Base-by-base conservation (phyloP, 169 alveolate genomes). In the Fabrea salina region DNA sequence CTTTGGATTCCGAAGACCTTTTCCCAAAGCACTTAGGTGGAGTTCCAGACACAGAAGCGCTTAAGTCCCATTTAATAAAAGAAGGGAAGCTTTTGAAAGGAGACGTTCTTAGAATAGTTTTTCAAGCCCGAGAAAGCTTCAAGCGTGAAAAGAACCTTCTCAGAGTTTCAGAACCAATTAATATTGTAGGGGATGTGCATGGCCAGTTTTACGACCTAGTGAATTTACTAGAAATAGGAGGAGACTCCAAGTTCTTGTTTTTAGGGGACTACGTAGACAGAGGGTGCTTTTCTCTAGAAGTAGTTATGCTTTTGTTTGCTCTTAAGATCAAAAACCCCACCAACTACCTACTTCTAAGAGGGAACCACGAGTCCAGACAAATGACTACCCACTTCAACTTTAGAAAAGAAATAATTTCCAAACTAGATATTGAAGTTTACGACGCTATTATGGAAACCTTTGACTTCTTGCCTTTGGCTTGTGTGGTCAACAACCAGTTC, bases 181-280 rank as follows among this genome's bases (percentile, higher is more conserved):
- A 96, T 40, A 93, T 97, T 0, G 98, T 97, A 19, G 99, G 99
- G 4, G 99, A 97, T 81, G 94, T 97, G 32, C 99, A 97, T 82
- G 99, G 99, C 0, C 97, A 97, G 81, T 74, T 51, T 66, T 83
- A 81, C 76, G 95, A 91, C 70, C 82, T 93, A 7, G 79, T 94
- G 54, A 93, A 89, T 67, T 71, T 94, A n/a, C 64, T 95, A 19
- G 96, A 90, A 30, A 89, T 87, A 25, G 97, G 95, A 4, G 89
- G 85, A 0, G 85, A 81, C 51, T 47, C 93, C 39, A 92, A 90
- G 83, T 98, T 95, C 82, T 86, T 98, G 53, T 98, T 97, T 87
- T 86, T 98, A 70, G 99, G 99, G 0, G 99, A 98, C 88, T 98
- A 96, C 78, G 99, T 98, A 0, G 99, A 98, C 76, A 92, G 99